Evolutionary conservation across 345 rosid species (phyloP), one percentile per base, ranked within the genome.

Genomic region (Pistacia vera): DNA sequence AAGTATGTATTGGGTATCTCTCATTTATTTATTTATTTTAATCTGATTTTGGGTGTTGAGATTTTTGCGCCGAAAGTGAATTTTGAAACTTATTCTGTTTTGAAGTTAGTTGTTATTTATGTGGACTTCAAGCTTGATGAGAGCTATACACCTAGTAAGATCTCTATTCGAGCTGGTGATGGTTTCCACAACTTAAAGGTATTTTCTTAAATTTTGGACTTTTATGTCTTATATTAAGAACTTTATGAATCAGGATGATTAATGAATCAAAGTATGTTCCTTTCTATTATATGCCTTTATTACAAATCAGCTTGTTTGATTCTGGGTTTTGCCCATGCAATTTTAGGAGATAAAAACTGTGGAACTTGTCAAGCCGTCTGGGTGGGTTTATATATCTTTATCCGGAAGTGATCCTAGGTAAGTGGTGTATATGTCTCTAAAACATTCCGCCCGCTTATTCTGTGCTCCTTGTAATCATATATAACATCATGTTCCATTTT

Each of bases 131-230:
- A 97, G 91, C 91, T 90, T 70, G 99, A 94, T 46, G 97, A 97
- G 88, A 97, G 98, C 83, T 94, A 92, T 66, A 92, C 97, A 0
- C 97, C 98, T 0, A 87, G 94, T 85, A 94, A 92, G 83, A 88
- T 97, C 59, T 90, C 95, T 49, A 83, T 97, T 81, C 85, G 97
- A 13, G 93, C 97, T 8, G 97, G 97, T 61, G 97, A 97, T 85
- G 97, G 99, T 5, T 97, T 97, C 77, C 97, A 94, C 74, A 92
- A 91, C 82, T 81, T 95, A 72, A 95, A 93, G 99, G 98, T 95
- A 79, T 64, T 41, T 41, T 41, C 46, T 41, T 6, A 41, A 41
- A 41, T 41, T 41, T 41, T 41, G 46, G 8, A 8, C 0, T 41
- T 41, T 41, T 41, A 41, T 41, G 46, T 38, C 41, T 38, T 38